Evolutionary conservation across 371 early-diverging fungal genomes (phyloP), one percentile per base, ranked within the genome.

Genomic region (Mortierella polycephala): DNA sequence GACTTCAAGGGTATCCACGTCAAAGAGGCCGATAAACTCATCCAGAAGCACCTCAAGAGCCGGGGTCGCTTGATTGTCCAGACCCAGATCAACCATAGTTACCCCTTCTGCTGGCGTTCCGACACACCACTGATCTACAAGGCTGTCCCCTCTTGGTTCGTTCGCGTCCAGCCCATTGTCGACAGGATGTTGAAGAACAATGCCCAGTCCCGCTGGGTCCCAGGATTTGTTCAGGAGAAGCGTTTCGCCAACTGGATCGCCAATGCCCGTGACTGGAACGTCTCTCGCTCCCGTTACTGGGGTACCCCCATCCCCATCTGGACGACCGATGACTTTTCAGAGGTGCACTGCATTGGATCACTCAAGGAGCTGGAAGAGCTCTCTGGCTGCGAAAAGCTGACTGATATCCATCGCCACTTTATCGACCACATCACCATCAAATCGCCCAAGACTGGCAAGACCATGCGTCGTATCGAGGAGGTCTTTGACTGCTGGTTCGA

Each of bases 401-500:
- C 92, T n/a, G 99, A 99, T 83, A 88, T 99, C 67, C 99, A 99
- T 84, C 94, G 99, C 75, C 97, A 99, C 75, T 92, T 88, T 83
- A 97, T 99, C 79, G 99, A 99, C 85, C 87, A 95, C 66, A 91
- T 99, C 71, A 96, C 97, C 53, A 98, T 99, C 83, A 96, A 97
- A 50, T 97, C 98, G 62, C 62, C 79, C 51, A 92, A 93, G 85
- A 84, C 87, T 56, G 97, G 97, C 80, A 93, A 96, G 81, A 84
- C 83, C 57, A 92, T 99, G 79, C 89, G 91, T 51, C 93, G 99
- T 83, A 87, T 98, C 13, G 96, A 97, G 67, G 99, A 99, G 84
- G 99, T 99, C 57, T 97, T 99, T 85, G 99, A 99, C 87, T 99
- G 99, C 85, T 99, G 99, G 99, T 95, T 95, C 81, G 95, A 96